Evolutionary conservation across 2,329 filamentous ascomycete genomes (phyloP), one percentile per base, ranked within the genome.

Genomic region (Pseudogymnoascus sp.): DNA sequence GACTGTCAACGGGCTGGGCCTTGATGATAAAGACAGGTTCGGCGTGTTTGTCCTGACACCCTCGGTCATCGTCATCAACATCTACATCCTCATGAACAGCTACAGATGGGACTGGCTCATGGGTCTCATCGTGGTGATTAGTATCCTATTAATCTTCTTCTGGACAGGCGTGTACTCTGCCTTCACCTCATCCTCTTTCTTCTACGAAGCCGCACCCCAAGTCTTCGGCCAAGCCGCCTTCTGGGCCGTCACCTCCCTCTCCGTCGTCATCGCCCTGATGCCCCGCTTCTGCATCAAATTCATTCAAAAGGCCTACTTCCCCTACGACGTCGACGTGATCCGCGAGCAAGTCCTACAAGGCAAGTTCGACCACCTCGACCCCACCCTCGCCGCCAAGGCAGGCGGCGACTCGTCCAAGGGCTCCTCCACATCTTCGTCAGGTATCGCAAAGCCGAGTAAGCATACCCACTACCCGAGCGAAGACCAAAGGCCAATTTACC

Each of bases 61-160:
- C 10, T 86, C 90, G 4, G 87, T 99, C 63, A 78, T 96, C 67
- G 87, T 90, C 40, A 95, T 96, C 79, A 99, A 99, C 75, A 79
- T 87, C 64, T 99, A 97, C 77, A 90, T 99, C 68, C 79, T 99
- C 66, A 86, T 97, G 78, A 99, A 99, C 76, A 95, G 90, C 0
- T 97, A 96, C 75, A 86, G 93, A 64, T 99, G 94, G 94, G 94
- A 99, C 74, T 99, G 93, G 93, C 80, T 99, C 70, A 95, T 94
- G 76, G 76, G 92, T 18, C 78, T 96, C 64, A 87, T 96, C 65
- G 88, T 95, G 60, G 76, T 77, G 27, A 82, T 97, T 73, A 96
- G 92, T 75, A 88, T 89, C 65, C 74, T 97, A 33, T 83, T 97
- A 69, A 85, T 97, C 71, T 99, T 92, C 80, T 88, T 96, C 77